These are phyloP conservation scores for Clarireedia sp. DNA, from an alignment of 2,329 filamentous ascomycete species.

Conservation along the genomic window DNA sequence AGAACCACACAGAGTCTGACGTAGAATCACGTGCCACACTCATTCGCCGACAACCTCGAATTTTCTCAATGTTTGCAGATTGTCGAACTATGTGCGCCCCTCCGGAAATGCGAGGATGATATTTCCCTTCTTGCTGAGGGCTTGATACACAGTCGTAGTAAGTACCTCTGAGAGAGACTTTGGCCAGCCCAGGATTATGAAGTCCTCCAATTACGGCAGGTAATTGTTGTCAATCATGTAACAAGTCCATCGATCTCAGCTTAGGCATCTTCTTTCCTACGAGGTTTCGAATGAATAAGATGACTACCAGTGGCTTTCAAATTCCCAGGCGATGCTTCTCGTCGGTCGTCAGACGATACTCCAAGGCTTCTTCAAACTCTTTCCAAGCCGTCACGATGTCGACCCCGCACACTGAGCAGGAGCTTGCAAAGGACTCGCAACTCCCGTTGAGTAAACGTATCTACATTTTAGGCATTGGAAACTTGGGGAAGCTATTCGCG, in stretches of 20 bases:
- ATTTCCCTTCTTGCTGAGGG: too few species aligned
- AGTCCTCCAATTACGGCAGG: background rate
- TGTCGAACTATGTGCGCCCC: too few species aligned
- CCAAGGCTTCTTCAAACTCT: too few species aligned
- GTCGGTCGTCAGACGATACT: too few species aligned
- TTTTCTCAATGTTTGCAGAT: too few species aligned
- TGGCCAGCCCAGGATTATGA: too few species aligned
- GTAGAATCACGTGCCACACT: background rate
- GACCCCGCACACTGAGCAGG: background rate
- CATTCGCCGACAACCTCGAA: too few species aligned
- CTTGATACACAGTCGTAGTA: too few species aligned
- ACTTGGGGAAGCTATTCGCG: slow-evolving; percentile 72
- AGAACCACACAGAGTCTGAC: background rate
- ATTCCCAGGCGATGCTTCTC: too few species aligned
- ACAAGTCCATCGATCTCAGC: background rate
- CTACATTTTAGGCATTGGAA: slow-evolving; percentile 73
- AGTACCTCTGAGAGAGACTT: too few species aligned
- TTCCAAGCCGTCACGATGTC: background rate
- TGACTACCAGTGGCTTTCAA: too few species aligned
- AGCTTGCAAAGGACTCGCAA: background rate
- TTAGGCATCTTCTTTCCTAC: background rate
- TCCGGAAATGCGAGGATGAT: too few species aligned
- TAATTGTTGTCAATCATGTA: background rate
- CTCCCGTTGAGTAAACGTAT: slow-evolving; percentile 34
- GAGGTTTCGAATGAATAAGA: background rate